These are phyloP conservation scores for Pulicaria dysenterica DNA, from an alignment of 129 eudicot species.

Conservation along the genomic window DNA sequence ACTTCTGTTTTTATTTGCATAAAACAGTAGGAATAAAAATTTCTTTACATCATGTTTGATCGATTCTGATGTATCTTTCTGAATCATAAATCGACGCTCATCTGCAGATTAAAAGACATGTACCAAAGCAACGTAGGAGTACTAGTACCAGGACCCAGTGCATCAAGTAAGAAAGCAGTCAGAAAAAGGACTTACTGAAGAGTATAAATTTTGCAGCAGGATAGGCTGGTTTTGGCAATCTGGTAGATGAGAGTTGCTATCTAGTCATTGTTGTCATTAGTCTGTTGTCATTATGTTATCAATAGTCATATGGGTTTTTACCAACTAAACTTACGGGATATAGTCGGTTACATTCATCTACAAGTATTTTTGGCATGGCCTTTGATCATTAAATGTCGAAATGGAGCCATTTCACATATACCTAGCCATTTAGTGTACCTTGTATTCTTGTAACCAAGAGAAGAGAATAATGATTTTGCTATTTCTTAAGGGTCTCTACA, in stretches of 20 bases:
- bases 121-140: slow-evolving; percentile 65
- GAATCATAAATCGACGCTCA: slow-evolving; percentile 7
- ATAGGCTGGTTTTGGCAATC: not conserved
- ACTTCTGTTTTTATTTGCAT: not conserved
- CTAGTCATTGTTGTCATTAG: not conserved
- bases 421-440: not conserved
- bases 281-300: not conserved
- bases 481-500: slow-evolving; percentile 18
- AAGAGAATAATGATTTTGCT: slow-evolving; percentile 20
- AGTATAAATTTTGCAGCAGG: not conserved
- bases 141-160: slow-evolving; percentile 47
- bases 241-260: slow-evolving; percentile 21
- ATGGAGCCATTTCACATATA: not conserved
- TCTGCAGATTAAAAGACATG: slow-evolving; percentile 70
- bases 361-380: slow-evolving; percentile 10
- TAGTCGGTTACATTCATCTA: slow-evolving; percentile 18
- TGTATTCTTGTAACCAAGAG: slow-evolving; percentile 19
- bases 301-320: not conserved
- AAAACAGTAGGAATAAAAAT: not conserved
- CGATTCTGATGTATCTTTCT: not conserved
- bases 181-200: slow-evolving; percentile 84
- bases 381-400: slow-evolving; percentile 7
- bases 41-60: not conserved
- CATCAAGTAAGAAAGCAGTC: slow-evolving; percentile 60
- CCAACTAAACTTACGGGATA: slow-evolving; percentile 12